Base-by-base conservation (phyloP, 1,284 basidiomycete genomes). In the Pulveroboletus sp. region DNA sequence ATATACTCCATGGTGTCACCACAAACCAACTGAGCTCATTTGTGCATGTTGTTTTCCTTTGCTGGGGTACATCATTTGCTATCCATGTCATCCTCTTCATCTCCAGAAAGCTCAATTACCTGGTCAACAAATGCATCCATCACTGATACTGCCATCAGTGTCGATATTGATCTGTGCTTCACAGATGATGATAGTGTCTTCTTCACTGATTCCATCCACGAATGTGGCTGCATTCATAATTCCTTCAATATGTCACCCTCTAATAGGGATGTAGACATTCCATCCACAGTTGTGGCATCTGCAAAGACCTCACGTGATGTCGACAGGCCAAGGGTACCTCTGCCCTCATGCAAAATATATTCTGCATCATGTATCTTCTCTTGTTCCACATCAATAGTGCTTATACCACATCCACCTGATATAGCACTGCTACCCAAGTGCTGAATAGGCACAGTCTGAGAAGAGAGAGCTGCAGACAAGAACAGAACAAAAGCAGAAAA, bases 311-410 rank as follows among this genome's bases (percentile, higher is more conserved):
- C 43, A 1, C 35, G 43, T 4, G 35, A 26, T 15, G 15, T 35
- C 24, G 45, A 46, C 12, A 9, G 6, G 18, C 11, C 25, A 15
- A 20, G 15, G 4, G n/a, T 11, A 11, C 12, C 6, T 17, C 10
- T 31, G 11, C n/a, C 25, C 4, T 20, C 11, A 6, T 15, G 36
- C 3, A 18, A 22, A 33, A 51, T 52, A 43, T 68, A 58, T 5
- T 57, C 52, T 3, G 49, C 43, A 4, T 66, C 67, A 18, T 62
- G 70, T 10, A 40, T 50, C 46, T 69, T 65, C n/a, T 65, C 67
- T 18, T 72, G 67, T 20, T 71, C 68, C n/a, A 70, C 35, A 31
- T 69, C 65, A 8, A 72, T 65, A 26, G 59, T 62, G 8, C 65
- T 54, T 39, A 68, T 33, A 22, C 62, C 70, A 60, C 52, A 74